Conservation (phyloP, 768 basidiomycete genomes). For the Chalciporus sphaerocephalus region DNA sequence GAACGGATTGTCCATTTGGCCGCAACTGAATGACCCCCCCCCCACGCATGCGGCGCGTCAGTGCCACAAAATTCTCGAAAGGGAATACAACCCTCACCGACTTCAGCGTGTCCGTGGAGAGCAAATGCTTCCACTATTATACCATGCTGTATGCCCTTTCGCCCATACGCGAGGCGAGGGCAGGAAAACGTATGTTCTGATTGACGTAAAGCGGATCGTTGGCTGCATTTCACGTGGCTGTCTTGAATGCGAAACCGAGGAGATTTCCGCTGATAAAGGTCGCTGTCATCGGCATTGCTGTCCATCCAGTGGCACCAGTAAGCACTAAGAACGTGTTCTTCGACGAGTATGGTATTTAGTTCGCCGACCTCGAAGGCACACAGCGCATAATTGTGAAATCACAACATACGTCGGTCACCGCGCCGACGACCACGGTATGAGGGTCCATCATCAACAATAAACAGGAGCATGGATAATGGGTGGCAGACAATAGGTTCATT, state of each 20-base stretch:
- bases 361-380: conserved; percentile 3
- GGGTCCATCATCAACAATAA: conserved; percentile 11
- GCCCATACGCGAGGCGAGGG: conserved; percentile 30
- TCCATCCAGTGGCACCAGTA: not conserved
- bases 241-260: conserved; percentile 17
- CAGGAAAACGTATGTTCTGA: conserved; percentile 27
- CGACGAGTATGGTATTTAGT: not conserved
- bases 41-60: conserved; percentile 6
- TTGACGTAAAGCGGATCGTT: conserved; percentile 29
- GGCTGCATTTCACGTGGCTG: conserved; percentile 17
- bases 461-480: conserved; percentile 23
- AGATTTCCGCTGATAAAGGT: conserved; percentile 29
- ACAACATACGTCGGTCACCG: conserved; percentile 3
- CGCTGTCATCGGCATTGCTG: conserved; percentile 14
- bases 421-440: conserved; percentile 21
- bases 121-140: conserved; percentile 8
- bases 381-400: not conserved
- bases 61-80: conserved; percentile 14
- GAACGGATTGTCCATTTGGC: conserved; percentile 19
- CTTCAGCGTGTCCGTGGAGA: conserved; percentile 29
- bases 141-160: conserved; percentile 19
- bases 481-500: conserved; percentile 29
- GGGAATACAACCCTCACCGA: conserved; percentile 14
- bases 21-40: conserved; percentile 7
- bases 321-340: not conserved